These are phyloP conservation scores for Diversispora epigaea DNA, from an alignment of 192 early-diverging fungal species.

Conservation along the genomic window DNA sequence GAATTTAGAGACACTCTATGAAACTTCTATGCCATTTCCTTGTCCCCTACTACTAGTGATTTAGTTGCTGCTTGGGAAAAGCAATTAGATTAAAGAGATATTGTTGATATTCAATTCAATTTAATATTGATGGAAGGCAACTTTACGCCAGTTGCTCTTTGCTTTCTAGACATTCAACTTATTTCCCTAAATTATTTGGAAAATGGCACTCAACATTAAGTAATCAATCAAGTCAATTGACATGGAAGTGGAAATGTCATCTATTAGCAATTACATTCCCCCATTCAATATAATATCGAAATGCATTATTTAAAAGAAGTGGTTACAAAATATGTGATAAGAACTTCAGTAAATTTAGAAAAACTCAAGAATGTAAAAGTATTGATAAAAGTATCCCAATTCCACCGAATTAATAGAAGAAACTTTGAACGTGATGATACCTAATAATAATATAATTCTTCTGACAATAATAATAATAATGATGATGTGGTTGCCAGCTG, in stretches of 20 bases:
- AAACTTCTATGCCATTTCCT: slow-evolving; percentile 20
- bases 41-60: slow-evolving; percentile 7
- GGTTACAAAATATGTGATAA: slow-evolving; percentile 25
- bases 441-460: too few relatives aligned
- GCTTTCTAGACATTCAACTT: slow-evolving; percentile 13
- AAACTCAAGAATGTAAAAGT: slow-evolving; percentile 18
- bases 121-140: slow-evolving; percentile 16
- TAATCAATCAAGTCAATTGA: too few relatives aligned
- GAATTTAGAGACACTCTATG: slow-evolving; percentile 23
- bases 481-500: too few relatives aligned
- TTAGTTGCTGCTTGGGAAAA: slow-evolving; percentile 24
- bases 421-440: too few relatives aligned
- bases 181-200: slow-evolving; percentile 23
- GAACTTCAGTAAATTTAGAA: slow-evolving; percentile 5
- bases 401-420: too few relatives aligned
- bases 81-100: slow-evolving; percentile 13
- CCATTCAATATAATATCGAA: background rate
- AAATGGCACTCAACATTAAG: too few relatives aligned
- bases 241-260: too few relatives aligned
- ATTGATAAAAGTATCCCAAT: too few relatives aligned
- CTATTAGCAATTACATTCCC: background rate
- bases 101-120: slow-evolving; percentile 19
- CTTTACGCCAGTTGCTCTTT: slow-evolving; percentile 28
- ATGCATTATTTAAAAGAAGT: slow-evolving; percentile 27
- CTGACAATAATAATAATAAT: too few relatives aligned